Conservation (phyloP, 2,329 filamentous ascomycete genomes). For the Aureobasidium sp. region DNA sequence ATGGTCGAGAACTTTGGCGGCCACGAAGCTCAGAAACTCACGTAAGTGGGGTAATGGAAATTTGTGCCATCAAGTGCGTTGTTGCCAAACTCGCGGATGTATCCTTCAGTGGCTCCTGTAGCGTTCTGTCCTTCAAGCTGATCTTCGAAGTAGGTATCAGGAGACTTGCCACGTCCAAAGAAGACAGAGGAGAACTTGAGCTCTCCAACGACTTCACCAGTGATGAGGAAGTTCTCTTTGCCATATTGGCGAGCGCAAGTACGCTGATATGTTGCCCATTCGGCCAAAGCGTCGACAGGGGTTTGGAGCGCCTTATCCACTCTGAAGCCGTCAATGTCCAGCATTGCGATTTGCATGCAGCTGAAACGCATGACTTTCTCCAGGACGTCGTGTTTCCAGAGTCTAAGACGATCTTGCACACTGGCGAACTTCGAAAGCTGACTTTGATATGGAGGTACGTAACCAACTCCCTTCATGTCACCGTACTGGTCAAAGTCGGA, state of each 20-base stretch:
- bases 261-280: constrained; percentile 51
- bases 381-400: constrained; percentile 54
- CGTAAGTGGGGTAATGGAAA: constrained; percentile 57
- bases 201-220: constrained; percentile 57
- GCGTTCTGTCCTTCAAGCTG: constrained; percentile 43
- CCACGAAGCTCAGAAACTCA: background rate
- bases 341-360: constrained; percentile 54
- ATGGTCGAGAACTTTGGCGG: no score
- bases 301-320: constrained; percentile 61
- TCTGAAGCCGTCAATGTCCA: constrained; percentile 60
- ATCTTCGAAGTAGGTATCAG: constrained; percentile 44
- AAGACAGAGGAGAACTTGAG: constrained; percentile 56
- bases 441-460: constrained; percentile 56
- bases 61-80: constrained; percentile 53
- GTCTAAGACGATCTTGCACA: constrained; percentile 59
- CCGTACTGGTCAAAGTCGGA: constrained; percentile 42
- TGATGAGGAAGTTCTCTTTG: constrained; percentile 58
- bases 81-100: constrained; percentile 46
- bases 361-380: constrained; percentile 54
- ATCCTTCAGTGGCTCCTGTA: constrained; percentile 40
- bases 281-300: constrained; percentile 53
- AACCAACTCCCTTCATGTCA: constrained; percentile 56
- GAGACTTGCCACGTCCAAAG: constrained; percentile 54
- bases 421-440: constrained; percentile 60
- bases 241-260: constrained; percentile 49